Percentiles rank a stretch among this genome's conserved stretches.
These are phyloP conservation scores for Adansonia digitata DNA, from an alignment of 345 rosid species.

Conservation along the genomic window DNA sequence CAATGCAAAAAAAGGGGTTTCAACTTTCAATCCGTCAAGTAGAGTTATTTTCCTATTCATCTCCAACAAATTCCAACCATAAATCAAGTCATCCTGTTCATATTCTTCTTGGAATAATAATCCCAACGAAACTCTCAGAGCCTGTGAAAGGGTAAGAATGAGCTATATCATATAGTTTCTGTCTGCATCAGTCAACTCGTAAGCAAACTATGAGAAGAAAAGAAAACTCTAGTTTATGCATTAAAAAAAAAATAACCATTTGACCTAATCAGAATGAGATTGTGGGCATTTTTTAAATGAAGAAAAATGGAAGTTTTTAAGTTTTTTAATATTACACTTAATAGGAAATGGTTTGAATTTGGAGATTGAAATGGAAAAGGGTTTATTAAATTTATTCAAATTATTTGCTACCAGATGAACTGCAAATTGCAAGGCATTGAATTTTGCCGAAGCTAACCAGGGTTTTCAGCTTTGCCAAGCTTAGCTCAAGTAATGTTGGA, in stretches of 20 bases:
- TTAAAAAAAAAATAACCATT: background rate
- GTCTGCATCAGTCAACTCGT: slow-evolving; percentile 8
- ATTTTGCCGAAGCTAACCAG: background rate
- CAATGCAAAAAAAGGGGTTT: background rate
- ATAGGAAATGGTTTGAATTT: background rate
- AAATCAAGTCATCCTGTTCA: slow-evolving; percentile 15
- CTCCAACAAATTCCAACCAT: slow-evolving; percentile 6
- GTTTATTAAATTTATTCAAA: background rate
- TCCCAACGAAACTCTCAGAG: slow-evolving; percentile 15
- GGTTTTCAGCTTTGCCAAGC: background rate
- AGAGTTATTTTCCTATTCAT: background rate
- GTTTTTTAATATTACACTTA: background rate
- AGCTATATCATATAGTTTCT: slow-evolving; percentile 11
- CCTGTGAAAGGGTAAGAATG: slow-evolving; percentile 29
- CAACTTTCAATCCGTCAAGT: background rate
- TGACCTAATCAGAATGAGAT: slow-evolving; percentile 13
- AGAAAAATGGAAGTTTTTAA: background rate
- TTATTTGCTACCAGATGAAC: slow-evolving; percentile 9
- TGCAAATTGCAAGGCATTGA: background rate
- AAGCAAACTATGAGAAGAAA: background rate
- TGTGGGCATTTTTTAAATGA: background rate
- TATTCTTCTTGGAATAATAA: slow-evolving; percentile 9
- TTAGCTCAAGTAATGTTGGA: background rate
- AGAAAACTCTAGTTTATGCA: slow-evolving; percentile 1
- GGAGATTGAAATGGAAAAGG: background rate